These are phyloP conservation scores for Mucor racemosus DNA, from an alignment of 371 early-diverging fungal species.

Conservation along the genomic window DNA sequence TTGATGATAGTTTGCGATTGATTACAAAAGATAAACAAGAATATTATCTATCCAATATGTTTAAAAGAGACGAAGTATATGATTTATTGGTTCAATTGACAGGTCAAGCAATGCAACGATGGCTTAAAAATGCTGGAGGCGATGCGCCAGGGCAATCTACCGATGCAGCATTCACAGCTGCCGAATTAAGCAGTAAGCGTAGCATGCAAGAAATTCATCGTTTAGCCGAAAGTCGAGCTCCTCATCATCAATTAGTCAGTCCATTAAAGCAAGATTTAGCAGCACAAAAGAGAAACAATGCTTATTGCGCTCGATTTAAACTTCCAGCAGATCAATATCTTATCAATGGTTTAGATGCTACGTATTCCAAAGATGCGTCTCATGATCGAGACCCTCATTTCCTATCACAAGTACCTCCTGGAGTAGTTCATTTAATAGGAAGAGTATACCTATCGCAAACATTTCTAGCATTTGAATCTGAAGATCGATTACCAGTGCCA, in stretches of 20 bases:
- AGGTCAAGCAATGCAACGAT: constrained; percentile 81
- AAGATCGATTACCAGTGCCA: constrained; percentile 48
- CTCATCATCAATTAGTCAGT: constrained; percentile 37
- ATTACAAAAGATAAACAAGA: constrained; percentile 76
- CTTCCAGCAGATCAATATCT: constrained; percentile 72
- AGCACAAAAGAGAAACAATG: constrained; percentile 77
- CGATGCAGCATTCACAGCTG: constrained; percentile 18
- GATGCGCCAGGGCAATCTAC: constrained; percentile 67
- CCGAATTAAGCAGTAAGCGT: constrained; percentile 9
- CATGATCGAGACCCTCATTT: constrained; percentile 16
- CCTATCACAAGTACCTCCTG: constrained; percentile 28
- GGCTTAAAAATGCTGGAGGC: constrained; percentile 78
- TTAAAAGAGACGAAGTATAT: constrained; percentile 89
- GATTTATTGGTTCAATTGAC: constrained; percentile 90
- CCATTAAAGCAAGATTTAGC: constrained; percentile 65
- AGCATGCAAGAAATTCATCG: constrained; percentile 3
- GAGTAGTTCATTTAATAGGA: constrained; percentile 55
- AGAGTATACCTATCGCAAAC: constrained; percentile 69
- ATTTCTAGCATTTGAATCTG: constrained; percentile 67
- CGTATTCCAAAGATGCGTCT: constrained; percentile 44
- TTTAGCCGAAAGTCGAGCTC: neutral
- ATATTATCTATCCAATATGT: constrained; percentile 91
- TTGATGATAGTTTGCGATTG: constrained; percentile 86
- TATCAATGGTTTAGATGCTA: constrained; percentile 59
- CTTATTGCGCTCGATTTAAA: constrained; percentile 73